Base-by-base conservation (phyloP, 202 grass and related monocot genomes). In the Cymbopogon flexuosus region DNA sequence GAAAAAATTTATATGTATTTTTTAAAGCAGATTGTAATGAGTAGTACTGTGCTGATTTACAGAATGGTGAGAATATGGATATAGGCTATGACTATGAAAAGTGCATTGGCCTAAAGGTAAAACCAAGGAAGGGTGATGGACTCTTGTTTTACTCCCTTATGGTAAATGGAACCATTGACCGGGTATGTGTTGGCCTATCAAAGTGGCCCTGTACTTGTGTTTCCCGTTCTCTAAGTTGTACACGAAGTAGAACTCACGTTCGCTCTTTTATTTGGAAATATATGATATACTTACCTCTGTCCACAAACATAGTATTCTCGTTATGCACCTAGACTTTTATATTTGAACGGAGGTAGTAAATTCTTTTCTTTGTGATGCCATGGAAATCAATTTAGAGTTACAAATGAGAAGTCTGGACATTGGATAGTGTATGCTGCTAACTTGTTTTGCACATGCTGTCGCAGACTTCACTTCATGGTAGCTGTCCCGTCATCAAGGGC, bases 101-200 rank as follows among this genome's bases (percentile, higher is more conserved):
- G 62, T 99, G 96, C 78, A 91, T 99, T 65, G 96, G 96, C 47
- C 88, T 99, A 83, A 99, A 90, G 82, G 87, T 99, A 49, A 99
- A 96, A 81, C 96, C 96, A 83, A 88, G 80, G 63, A 88, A 91
- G 81, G 96, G 96, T 27, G 96, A 99, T 62, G 96, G 96, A 10
- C 96, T 99, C 56, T 81, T 99, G 43, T 99, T 99, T 70, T 99
- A 93, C 92, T 99, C 96, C 66, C 88, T 99, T 60, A 84, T 90
- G 79, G 35, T 76, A 70, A 99, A 99, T 64, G 96, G 96, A 36
- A 99, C 96, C 45, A 99, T 99, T 29, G 96, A 99, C 65, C 85
- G 30, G 79, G 96, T 99, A 99, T 6, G 86, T 75, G 66, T 51
- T 64, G 56, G 34, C 21, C 59, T 36, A 68, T 79, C 45, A 34